Evolutionary conservation across 331 rosid species (phyloP), one percentile per base, ranked within the genome.

Genomic region (Stylosanthes scabra): DNA sequence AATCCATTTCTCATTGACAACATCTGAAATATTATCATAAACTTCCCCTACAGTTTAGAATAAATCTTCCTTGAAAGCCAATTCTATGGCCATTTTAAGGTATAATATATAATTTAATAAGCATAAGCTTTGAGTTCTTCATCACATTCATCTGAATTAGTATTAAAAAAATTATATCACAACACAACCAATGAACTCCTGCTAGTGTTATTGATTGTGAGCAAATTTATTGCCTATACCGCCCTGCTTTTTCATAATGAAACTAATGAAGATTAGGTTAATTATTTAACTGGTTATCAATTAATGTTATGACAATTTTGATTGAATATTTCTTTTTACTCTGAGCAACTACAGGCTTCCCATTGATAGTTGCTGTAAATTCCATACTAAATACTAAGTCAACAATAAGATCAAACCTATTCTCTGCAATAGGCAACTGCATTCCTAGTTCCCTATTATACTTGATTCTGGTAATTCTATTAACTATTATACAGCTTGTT

Each of bases 1-100:
- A 85, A 80, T 27, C 97, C 94, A 52, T 92, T 90, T 81, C 94
- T 88, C 92, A 92, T 86, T 12, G 96, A 75, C 60, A 92, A 78
- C 92, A 92, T 92, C 96, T 92, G 87, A 82, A 84, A 81, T 78
- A 11, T 7, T 47, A 62, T 63, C 78, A 74, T 52, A 27, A 76
- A 11, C 44, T 9, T 69, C 28, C 42, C 57, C 31, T 56, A 2
- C 13, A 41, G 62, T 14, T 80, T 68, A 47, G 46, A 9, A 68
- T 39, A 52, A 37, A 25, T 49, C 57, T 63, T 41, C 57, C 41
- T 37, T 56, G 55, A 63, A 31, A 37, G 20, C 50, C 27, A 15
- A 68, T 68, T 52, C 64, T 41, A 69, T 68, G 27, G 61, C 27
- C 12, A 45, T 54, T 67, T 47, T 71, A 41, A 44, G 59, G 60